phyloP scores from a whole-genome alignment of 2,329 filamentous ascomycete genomes.

The Colletotrichum magnum region DNA sequence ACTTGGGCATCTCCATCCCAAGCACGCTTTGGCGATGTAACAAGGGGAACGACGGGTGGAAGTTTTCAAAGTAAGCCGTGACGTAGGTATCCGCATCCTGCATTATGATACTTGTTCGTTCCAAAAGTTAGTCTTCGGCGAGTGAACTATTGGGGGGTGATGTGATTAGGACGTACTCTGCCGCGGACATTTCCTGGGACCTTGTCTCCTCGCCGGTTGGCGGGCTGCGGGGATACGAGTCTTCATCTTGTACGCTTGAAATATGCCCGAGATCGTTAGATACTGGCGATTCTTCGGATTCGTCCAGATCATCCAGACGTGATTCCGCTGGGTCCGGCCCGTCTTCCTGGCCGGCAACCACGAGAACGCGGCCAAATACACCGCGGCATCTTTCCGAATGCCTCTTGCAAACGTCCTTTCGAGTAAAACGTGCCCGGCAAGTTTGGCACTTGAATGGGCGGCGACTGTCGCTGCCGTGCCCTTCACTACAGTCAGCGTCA shows the following conservation, averaged over 20 bases:
- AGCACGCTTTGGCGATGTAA: constrained; percentile 42
- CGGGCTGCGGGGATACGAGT: background rate
- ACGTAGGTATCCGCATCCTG: constrained; percentile 28
- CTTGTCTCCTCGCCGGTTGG: background rate
- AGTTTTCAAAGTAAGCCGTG: constrained; percentile 43
- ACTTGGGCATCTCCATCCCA: constrained; percentile 18
- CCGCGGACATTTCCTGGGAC: background rate
- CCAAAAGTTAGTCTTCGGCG: background rate
- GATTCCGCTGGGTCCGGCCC: background rate
- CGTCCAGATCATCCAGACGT: constrained; percentile 6
- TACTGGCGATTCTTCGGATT: background rate
- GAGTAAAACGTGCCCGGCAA: constrained; percentile 42
- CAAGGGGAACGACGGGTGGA: constrained; percentile 44
- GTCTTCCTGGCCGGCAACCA: background rate
- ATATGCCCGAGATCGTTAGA: background rate
- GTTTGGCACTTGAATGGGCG: constrained; percentile 42
- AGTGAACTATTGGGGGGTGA: background rate
- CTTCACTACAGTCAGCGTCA: constrained; percentile 32
- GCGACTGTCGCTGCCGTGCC: constrained; percentile 42
- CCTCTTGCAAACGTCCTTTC: constrained; percentile 43
- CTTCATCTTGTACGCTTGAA: background rate
- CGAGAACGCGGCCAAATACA: constrained; percentile 11
- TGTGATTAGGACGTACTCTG: background rate
- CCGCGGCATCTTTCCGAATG: constrained; percentile 40
- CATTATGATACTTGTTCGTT: background rate